Conservation (phyloP, 139 green algal genomes). For the Zygnema cylindricum region DNA sequence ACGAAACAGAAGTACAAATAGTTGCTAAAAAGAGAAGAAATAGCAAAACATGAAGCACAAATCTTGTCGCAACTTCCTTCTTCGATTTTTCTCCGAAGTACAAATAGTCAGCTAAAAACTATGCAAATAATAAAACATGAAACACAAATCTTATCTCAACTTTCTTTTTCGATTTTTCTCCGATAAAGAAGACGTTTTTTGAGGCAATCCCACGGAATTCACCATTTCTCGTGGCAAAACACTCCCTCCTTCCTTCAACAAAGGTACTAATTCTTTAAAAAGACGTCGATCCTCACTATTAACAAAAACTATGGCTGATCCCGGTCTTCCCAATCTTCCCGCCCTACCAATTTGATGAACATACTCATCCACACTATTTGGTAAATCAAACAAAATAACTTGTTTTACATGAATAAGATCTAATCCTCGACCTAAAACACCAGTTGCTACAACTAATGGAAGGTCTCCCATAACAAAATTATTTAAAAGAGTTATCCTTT, state of each 20-base stretch:
- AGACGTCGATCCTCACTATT: background rate
- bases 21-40: too few species aligned
- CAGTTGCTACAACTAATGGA: conserved; percentile 21
- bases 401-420: conserved; percentile 22
- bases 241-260: background rate
- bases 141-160: too few species aligned
- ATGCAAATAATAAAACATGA: too few species aligned
- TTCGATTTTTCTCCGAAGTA: background rate
- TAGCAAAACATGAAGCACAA: too few species aligned
- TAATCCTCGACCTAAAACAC: conserved; percentile 27
- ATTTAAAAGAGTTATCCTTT: background rate
- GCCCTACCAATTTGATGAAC: conserved; percentile 39
- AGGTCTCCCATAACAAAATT: conserved; percentile 25
- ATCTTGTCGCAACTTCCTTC: background rate
- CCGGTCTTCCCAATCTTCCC: background rate
- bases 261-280: background rate
- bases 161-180: background rate
- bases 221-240: background rate
- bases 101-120: too few species aligned
- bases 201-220: background rate
- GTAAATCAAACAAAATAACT: conserved; percentile 43
- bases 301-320: conserved; percentile 30
- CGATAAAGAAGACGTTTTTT: too few species aligned
- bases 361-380: conserved; percentile 28
- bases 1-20: too few species aligned